Evolutionary conservation across 352 stramenopile genomes (phyloP).

Genomic region (Globisporangium spiculum): DNA sequence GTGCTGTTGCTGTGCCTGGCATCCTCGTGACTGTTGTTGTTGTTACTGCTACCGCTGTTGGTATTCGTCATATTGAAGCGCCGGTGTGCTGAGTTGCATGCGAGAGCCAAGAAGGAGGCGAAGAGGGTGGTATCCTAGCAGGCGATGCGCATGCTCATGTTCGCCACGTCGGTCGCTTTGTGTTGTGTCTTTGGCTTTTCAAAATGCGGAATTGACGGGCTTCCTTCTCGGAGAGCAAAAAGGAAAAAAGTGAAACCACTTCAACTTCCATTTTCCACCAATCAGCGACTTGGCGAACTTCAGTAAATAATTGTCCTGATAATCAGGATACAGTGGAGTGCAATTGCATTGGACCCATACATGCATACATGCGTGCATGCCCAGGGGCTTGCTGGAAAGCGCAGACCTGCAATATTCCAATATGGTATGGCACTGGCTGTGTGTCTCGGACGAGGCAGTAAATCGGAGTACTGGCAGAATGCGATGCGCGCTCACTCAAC

Average conservation of each 20-base stretch:
- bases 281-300: background rate
- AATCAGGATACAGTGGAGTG: no score
- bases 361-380: no score
- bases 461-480: background rate
- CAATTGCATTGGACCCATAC: no score
- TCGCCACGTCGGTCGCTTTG: no score
- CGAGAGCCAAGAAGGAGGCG: no score
- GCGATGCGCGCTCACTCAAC: no score
- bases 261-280: conserved; percentile 9
- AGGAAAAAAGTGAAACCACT: conserved; percentile 12
- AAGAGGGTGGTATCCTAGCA: no score
- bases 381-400: no score
- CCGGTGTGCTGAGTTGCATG: background rate
- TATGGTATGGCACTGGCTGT: background rate
- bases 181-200: background rate
- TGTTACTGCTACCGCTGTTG: conserved; percentile 9
- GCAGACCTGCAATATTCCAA: background rate
- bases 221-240: background rate
- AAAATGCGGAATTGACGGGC: background rate
- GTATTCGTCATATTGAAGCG: conserved; percentile 12
- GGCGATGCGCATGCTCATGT: no score
- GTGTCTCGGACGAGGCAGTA: background rate
- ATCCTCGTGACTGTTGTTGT: conserved; percentile 1
- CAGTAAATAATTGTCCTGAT: background rate
- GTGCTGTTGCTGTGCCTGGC: background rate